These are phyloP conservation scores for Corinectria fuckeliana DNA, from an alignment of 2,329 filamentous ascomycete species.

Conservation along the genomic window DNA sequence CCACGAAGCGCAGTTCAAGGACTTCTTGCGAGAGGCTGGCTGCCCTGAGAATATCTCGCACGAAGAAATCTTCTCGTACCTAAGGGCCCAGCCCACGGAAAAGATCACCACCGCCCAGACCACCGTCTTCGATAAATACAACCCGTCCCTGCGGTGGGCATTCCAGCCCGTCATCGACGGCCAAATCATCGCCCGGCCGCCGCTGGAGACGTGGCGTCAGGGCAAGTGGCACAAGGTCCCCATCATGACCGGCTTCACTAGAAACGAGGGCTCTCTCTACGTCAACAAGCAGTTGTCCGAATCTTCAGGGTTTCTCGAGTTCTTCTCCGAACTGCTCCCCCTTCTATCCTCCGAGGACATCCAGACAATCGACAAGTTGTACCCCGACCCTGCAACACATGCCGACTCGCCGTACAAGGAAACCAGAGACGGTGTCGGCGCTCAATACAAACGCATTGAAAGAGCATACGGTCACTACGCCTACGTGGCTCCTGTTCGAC, in stretches of 20 bases:
- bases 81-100: constrained; percentile 50
- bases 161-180: constrained; percentile 72
- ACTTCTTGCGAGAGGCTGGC: constrained; percentile 26
- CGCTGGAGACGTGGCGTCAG: constrained; percentile 61
- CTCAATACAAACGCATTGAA: constrained; percentile 61
- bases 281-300: constrained; percentile 58
- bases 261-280: constrained; percentile 72
- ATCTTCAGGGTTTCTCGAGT: constrained; percentile 59
- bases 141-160: constrained; percentile 59
- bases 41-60: constrained; percentile 23
- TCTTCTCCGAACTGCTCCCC: constrained; percentile 68
- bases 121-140: constrained; percentile 53
- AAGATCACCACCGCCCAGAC: constrained; percentile 46
- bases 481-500: constrained; percentile 58
- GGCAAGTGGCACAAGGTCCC: constrained; percentile 39
- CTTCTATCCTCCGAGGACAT: constrained; percentile 59
- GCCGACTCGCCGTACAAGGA: constrained; percentile 48
- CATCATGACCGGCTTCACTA: constrained; percentile 73
- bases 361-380: constrained; percentile 60
- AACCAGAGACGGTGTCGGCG: constrained; percentile 48
- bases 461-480: constrained; percentile 62
- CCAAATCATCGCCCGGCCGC: constrained; percentile 63
- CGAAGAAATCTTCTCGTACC: constrained; percentile 50
- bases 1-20: constrained; percentile 62
- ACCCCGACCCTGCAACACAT: constrained; percentile 60